Base-by-base conservation (phyloP, 352 stramenopile genomes). In the Phytopythium aichiense region DNA sequence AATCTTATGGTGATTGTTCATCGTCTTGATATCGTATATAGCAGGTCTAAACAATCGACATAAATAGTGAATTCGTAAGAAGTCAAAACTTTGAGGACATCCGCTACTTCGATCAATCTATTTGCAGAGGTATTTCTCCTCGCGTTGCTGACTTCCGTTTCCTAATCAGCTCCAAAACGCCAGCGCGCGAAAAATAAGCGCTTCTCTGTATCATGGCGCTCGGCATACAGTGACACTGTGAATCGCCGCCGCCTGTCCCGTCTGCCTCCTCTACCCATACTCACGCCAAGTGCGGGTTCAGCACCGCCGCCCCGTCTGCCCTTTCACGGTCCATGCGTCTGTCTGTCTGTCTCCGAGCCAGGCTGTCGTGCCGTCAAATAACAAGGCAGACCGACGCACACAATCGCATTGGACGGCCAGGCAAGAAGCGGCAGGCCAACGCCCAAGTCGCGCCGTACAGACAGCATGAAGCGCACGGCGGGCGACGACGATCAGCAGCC, bases 381-480 rank as follows among this genome's bases (percentile, higher is more conserved):
- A 46, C 13, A 46, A 46, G 6, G 0, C 40, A 11, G 35, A 16
- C 35, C 38, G 38, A 1, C 38, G 8, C 38, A 45, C 16, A 45
- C 38, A 45, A n/a, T 18, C 16, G 13, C 16, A n/a, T 45, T 45
- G 38, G 11, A 7, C 12, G 16, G 12, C 38, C 38, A 45, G 38
- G 12, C 38, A n/a, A 18, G 38, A 45, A 45, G 40, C 40, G 40
- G 20, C 28, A 22, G n/a, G 45, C 45, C 45, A 52, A n/a, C 16
- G 7, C 33, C 46, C 23, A 35, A 35, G 4, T 53, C 23, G 46
- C 46, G n/a, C 23, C 1, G 23, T 7, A 0, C 12, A 13, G 23
- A 53, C 43, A 49, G 43, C 46, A 53, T 53, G 46, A 53, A 53
- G 25, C 46, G 46, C 23, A 53, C 25, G 23, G 46, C 25, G 7